Percentiles rank a stretch among this genome's conserved stretches.
These are phyloP conservation scores for Tripterygium wilfordii DNA, from an alignment of 177 flowering plant genomes.

Conservation along the genomic window DNA sequence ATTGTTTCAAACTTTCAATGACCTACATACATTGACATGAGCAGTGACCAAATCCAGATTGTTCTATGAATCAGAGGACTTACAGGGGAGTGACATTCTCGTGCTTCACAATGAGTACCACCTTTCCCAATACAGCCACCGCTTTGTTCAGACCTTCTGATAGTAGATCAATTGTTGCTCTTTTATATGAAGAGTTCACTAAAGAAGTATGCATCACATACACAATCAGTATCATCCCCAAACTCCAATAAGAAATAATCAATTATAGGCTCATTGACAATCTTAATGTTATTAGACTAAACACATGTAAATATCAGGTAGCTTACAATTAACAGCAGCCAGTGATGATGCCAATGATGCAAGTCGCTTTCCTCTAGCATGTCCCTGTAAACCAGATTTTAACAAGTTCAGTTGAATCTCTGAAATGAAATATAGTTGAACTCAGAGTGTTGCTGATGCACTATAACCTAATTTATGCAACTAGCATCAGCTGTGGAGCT, in stretches of 20 bases:
- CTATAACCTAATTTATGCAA: background rate
- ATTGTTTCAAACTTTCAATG: background rate
- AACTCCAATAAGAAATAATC: background rate
- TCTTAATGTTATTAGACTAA: too few relatives aligned
- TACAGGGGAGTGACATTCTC: conserved; percentile 68
- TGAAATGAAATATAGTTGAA: background rate
- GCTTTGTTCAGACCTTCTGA: conserved; percentile 66
- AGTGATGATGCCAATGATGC: conserved; percentile 49
- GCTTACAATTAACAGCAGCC: conserved; percentile 45
- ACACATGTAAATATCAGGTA: background rate
- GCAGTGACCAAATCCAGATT: too few relatives aligned
- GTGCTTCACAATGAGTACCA: conserved; percentile 56
- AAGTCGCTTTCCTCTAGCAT: conserved; percentile 47
- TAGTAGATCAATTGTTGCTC: conserved; percentile 41
- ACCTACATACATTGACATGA: too few relatives aligned
- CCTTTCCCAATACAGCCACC: conserved; percentile 60
- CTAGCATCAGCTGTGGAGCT: too few relatives aligned
- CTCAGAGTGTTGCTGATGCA: too few relatives aligned
- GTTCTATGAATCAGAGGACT: conserved; percentile 21
- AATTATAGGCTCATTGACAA: too few relatives aligned
- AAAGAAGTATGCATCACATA: conserved; percentile 3
- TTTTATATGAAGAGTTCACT: conserved; percentile 60
- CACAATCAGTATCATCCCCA: background rate
- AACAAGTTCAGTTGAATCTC: background rate
- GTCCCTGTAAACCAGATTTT: conserved; percentile 35